Conservation (phyloP, 2,329 filamentous ascomycete genomes). For the Hymenoscyphus albidus region DNA sequence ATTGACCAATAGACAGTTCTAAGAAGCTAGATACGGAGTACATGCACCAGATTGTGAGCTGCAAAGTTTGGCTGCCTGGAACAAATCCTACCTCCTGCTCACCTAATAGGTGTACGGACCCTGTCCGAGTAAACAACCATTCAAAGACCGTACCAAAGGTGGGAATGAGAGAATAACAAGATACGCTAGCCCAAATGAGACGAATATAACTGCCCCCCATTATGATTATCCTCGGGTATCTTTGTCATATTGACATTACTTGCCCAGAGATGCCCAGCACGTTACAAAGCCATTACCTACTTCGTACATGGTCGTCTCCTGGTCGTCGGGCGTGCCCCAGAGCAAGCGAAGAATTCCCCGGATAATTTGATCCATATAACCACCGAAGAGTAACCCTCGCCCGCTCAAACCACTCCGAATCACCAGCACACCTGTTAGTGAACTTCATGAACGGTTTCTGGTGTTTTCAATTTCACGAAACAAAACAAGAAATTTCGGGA, state of each 20-base stretch:
- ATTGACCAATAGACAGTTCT: too few relatives aligned
- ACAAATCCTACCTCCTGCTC: too few relatives aligned
- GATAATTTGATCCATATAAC: not conserved
- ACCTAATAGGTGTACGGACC: too few relatives aligned
- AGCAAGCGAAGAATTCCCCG: not conserved
- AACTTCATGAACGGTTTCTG: not conserved
- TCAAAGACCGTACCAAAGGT: too few relatives aligned
- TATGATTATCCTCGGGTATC: not conserved
- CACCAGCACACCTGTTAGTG: not conserved
- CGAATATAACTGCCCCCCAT: too few relatives aligned
- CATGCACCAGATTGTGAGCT: too few relatives aligned
- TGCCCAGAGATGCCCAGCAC: conserved; percentile 1
- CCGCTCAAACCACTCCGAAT: not conserved
- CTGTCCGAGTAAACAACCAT: too few relatives aligned
- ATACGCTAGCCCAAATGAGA: too few relatives aligned
- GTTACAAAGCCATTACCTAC: not conserved
- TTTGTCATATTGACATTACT: not conserved
- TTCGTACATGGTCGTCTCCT: not conserved
- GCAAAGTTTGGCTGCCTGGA: too few relatives aligned
- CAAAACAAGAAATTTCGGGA: not conserved
- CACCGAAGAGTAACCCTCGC: not conserved
- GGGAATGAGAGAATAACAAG: too few relatives aligned
- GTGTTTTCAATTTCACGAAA: too few relatives aligned
- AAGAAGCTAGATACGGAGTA: too few relatives aligned
- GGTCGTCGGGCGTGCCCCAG: not conserved